Conservation (phyloP, 345 rosid genomes). For the Diplotaxis tenuifolia region DNA sequence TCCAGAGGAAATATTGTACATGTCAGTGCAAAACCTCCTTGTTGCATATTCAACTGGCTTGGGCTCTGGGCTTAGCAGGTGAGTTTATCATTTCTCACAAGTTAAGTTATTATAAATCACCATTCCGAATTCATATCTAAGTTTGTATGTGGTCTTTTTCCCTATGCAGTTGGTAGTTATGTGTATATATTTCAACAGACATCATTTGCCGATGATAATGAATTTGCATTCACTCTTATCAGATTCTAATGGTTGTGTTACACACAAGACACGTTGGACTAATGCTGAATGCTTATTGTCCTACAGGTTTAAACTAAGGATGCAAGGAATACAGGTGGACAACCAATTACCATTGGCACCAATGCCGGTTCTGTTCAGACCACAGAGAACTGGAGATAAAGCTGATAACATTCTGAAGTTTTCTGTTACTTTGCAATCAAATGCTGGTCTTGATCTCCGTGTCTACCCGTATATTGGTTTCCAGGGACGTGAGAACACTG, state of each 20-base stretch:
- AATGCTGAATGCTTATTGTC: conserved; percentile 9
- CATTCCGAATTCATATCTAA: background rate
- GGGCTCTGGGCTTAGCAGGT: conserved; percentile 93
- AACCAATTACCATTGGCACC: conserved; percentile 94
- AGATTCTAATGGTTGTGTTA: background rate
- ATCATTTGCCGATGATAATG: conserved; percentile 21
- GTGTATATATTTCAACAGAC: background rate
- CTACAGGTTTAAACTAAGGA: conserved; percentile 77
- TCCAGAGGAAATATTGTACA: conserved; percentile 89
- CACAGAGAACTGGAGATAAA: conserved; percentile 75
- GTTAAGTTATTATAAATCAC: conserved; percentile 6
- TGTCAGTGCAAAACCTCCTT: conserved; percentile 82
- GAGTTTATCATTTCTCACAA: conserved; percentile 24
- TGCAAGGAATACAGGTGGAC: conserved; percentile 87
- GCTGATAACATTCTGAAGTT: conserved; percentile 70
- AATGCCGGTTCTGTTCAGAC: conserved; percentile 95
- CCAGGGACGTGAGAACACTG: conserved; percentile 83
- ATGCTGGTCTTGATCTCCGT: conserved; percentile 74
- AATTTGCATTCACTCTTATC: conserved; percentile 1
- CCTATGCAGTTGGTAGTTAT: conserved; percentile 1
- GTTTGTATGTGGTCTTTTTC: background rate
- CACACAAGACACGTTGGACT: background rate
- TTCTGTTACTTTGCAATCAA: conserved; percentile 72
- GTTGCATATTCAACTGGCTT: conserved; percentile 85
- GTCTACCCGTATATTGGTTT: conserved; percentile 87